These are phyloP conservation scores for Psilocybe cubensis DNA, from an alignment of 768 basidiomycete genomes.

Conservation along the genomic window DNA sequence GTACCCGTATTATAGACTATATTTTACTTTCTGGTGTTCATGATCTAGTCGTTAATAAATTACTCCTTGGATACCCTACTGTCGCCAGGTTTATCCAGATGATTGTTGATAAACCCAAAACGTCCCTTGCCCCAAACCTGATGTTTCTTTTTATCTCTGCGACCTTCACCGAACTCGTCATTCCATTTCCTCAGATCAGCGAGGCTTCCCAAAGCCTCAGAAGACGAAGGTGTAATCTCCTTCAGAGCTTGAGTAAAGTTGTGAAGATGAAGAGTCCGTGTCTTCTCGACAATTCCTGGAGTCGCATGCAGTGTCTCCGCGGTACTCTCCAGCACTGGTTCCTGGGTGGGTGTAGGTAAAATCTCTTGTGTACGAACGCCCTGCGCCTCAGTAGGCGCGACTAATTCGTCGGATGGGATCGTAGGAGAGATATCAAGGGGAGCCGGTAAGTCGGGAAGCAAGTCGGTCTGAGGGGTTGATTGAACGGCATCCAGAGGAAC, in stretches of 20 bases:
- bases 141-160: constrained; percentile 62
- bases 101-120: constrained; percentile 79
- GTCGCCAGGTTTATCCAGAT: constrained; percentile 33
- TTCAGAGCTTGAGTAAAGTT: constrained; percentile 84
- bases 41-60: constrained; percentile 6
- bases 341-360: neutral
- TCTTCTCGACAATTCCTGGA: neutral
- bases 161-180: constrained; percentile 91
- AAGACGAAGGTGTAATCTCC: constrained; percentile 90
- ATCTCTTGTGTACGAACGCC: neutral
- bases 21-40: constrained; percentile 7
- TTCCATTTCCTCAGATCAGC: constrained; percentile 87
- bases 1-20: constrained; percentile 5
- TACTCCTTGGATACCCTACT: constrained; percentile 43
- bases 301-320: constrained; percentile 2
- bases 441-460: neutral
- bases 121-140: constrained; percentile 87
- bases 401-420: neutral
- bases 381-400: neutral
- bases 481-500: neutral
- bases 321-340: neutral
- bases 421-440: neutral
- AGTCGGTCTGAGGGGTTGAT: neutral
- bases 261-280: constrained; percentile 17
- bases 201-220: constrained; percentile 78